These are phyloP conservation scores for Alternaria arborescens DNA, from an alignment of 2,329 filamentous ascomycete genomes.

Conservation along the genomic window DNA sequence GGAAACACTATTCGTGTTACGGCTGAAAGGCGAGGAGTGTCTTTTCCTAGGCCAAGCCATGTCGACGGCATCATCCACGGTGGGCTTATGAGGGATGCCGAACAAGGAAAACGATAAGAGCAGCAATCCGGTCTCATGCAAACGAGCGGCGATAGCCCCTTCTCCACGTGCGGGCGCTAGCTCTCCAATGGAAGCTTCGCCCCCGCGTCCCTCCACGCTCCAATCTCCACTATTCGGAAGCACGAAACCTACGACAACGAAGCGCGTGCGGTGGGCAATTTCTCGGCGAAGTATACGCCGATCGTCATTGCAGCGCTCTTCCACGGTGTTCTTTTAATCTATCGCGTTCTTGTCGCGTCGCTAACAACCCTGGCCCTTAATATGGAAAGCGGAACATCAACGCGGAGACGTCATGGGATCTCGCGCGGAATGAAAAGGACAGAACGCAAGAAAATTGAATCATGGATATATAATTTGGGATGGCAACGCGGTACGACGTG, in stretches of 20 bases:
- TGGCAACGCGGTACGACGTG: not conserved
- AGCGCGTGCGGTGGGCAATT: not conserved
- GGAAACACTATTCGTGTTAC: not conserved
- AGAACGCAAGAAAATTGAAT: constrained; percentile 16
- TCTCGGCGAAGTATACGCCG: not conserved
- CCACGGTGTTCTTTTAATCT: constrained; percentile 35
- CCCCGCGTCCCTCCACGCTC: not conserved
- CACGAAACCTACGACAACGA: not conserved
- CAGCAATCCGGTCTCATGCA: constrained; percentile 9
- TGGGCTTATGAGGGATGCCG: not conserved
- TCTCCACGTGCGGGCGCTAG: not conserved
- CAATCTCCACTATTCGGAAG: not conserved
- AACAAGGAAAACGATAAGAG: constrained; percentile 1
- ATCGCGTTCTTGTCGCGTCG: constrained; percentile 22
- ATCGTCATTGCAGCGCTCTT: not conserved
- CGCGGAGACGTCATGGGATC: constrained; percentile 10
- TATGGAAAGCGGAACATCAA: constrained; percentile 27
- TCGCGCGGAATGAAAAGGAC: constrained; percentile 23
- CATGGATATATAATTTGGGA: not conserved
- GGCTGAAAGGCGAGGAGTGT: not conserved
- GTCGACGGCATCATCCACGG: constrained; percentile 13
- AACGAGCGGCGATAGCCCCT: not conserved
- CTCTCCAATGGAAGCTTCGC: not conserved
- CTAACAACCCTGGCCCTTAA: constrained; percentile 22
- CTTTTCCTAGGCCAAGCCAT: constrained; percentile 15